These are phyloP conservation scores for Geotrichum ghanense DNA, from an alignment of 805 yeast genomes.

Conservation along the genomic window DNA sequence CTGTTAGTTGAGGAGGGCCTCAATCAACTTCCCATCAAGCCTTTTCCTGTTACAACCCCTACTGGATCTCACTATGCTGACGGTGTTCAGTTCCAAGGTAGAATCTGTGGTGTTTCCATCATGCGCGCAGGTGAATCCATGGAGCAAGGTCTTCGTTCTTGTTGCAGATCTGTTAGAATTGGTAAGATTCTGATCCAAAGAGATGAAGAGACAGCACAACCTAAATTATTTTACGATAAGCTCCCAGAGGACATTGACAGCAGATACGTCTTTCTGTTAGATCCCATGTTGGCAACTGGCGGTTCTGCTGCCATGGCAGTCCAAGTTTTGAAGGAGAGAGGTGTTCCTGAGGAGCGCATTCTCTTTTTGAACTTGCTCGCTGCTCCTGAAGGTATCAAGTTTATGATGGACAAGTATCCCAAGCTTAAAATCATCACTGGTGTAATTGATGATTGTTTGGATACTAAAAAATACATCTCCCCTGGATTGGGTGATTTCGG, in stretches of 20 bases:
- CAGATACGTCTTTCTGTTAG: conserved; percentile 81
- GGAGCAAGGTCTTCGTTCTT: conserved; percentile 97
- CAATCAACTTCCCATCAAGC: conserved; percentile 83
- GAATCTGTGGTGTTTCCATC: conserved; percentile 95
- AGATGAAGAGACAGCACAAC: conserved; percentile 94
- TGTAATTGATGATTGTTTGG: conserved; percentile 76
- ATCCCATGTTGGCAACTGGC: conserved; percentile 98
- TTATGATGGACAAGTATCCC: conserved; percentile 72
- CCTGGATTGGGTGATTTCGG: conserved; percentile 99
- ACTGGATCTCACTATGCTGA: conserved; percentile 50
- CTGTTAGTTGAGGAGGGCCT: conserved; percentile 90
- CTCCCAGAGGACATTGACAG: conserved; percentile 85
- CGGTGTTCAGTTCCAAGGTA: conserved; percentile 79
- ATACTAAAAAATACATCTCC: conserved; percentile 71
- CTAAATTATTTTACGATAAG: conserved; percentile 86
- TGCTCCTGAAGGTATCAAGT: conserved; percentile 85
- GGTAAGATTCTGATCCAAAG: conserved; percentile 96
- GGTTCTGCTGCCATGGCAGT: conserved; percentile 98
- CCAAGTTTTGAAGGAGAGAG: conserved; percentile 75
- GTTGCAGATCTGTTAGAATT: conserved; percentile 90
- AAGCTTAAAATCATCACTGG: conserved; percentile 85
- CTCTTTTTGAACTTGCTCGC: conserved; percentile 85
- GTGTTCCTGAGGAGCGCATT: conserved; percentile 80
- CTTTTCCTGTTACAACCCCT: conserved; percentile 59
- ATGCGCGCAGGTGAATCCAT: conserved; percentile 98